Evolutionary conservation across 2,329 filamentous ascomycete species (phyloP).

Genomic region (Fusarium sp.): DNA sequence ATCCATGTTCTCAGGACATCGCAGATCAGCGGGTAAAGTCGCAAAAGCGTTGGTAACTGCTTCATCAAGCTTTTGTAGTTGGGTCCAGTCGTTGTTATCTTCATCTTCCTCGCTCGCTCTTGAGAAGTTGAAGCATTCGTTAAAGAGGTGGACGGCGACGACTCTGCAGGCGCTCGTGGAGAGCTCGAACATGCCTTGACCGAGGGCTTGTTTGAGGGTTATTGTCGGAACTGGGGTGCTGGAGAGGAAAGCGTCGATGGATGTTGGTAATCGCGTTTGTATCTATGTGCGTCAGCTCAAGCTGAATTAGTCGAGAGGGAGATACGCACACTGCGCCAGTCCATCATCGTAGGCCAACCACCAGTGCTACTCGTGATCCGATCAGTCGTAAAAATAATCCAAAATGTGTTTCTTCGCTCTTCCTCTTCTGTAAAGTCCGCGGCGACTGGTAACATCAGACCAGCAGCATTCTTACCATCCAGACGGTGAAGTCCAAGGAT

Average conservation of each 20-base stretch:
- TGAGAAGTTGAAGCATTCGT: constrained; percentile 39
- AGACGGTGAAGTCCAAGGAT: constrained; percentile 83
- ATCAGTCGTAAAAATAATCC: constrained; percentile 81
- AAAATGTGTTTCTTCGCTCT: constrained; percentile 83
- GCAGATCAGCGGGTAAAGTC: constrained; percentile 12
- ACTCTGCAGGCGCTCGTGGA: constrained; percentile 36
- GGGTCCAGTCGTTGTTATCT: constrained; percentile 20
- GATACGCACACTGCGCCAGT: constrained; percentile 53
- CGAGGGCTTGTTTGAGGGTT: constrained; percentile 23
- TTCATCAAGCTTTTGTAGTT: constrained; percentile 19
- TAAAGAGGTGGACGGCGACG: constrained; percentile 34
- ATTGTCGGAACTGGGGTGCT: constrained; percentile 47
- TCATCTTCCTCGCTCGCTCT: constrained; percentile 22
- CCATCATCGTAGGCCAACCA: constrained; percentile 84
- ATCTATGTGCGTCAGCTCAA: background rate
- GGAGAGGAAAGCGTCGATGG: constrained; percentile 8
- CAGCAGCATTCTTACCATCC: constrained; percentile 29
- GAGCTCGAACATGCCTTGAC: constrained; percentile 37
- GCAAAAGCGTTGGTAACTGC: constrained; percentile 26
- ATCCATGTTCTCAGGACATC: constrained; percentile 32
- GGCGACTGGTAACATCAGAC: constrained; percentile 61
- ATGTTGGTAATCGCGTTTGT: constrained; percentile 18
- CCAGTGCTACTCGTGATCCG: constrained; percentile 86
- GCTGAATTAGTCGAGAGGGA: fast-evolving
- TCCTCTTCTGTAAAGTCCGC: constrained; percentile 77